These are phyloP conservation scores for Nothopassalora personata DNA, from an alignment of 2,329 filamentous ascomycete species.

Conservation along the genomic window DNA sequence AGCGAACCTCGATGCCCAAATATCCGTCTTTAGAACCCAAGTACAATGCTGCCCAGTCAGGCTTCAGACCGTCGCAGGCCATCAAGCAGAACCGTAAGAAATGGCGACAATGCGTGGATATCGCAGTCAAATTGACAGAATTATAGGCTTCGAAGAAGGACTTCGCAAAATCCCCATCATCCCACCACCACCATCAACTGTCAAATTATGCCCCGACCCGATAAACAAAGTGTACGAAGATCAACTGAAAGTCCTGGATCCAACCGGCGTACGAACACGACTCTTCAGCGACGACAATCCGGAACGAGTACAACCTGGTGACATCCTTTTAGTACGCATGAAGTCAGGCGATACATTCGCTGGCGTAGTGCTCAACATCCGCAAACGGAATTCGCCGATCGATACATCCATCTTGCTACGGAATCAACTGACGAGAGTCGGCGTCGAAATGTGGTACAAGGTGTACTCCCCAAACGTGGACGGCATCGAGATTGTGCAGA, in stretches of 20 bases:
- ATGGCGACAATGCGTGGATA: background rate
- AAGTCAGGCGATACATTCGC: constrained; percentile 83
- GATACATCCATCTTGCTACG: constrained; percentile 84
- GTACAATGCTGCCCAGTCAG: constrained; percentile 24
- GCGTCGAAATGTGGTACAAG: constrained; percentile 97
- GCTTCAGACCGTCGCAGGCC: constrained; percentile 30
- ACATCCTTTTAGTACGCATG: constrained; percentile 85
- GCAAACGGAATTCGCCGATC: constrained; percentile 63
- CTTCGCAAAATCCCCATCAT: constrained; percentile 30
- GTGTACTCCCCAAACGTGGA: constrained; percentile 84
- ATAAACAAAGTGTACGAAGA: constrained; percentile 60
- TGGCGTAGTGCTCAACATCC: constrained; percentile 81
- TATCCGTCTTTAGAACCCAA: constrained; percentile 40
- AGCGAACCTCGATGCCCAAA: constrained; percentile 42
- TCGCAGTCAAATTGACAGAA: background rate
- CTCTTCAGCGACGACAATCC: constrained; percentile 75
- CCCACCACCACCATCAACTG: constrained; percentile 52
- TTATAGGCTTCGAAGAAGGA: constrained; percentile 27
- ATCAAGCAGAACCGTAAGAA: constrained; percentile 32
- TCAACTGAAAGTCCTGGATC: constrained; percentile 74
- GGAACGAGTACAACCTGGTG: constrained; percentile 76
- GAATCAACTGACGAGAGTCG: constrained; percentile 77
- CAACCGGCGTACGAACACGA: constrained; percentile 71
- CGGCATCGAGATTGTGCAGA: constrained; percentile 89
- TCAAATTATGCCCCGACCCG: constrained; percentile 58